Evolutionary conservation across 2,329 filamentous ascomycete species (phyloP), one percentile per base, ranked within the genome.

Genomic region (Paramyrothecium roridum): DNA sequence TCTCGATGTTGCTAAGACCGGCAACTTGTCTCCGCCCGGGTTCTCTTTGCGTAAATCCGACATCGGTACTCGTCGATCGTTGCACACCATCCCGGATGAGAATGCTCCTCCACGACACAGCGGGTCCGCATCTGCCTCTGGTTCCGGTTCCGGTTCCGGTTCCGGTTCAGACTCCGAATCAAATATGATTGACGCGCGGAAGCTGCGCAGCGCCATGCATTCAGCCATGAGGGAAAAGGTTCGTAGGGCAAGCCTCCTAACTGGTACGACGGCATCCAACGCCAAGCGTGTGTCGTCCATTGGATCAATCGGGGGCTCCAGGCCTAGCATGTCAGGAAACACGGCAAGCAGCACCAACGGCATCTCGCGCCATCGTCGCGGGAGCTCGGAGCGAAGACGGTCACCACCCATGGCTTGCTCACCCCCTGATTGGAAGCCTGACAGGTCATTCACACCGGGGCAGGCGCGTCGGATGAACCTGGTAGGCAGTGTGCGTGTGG

Each of bases 391-490:
- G 66, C 73, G 79, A 50, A 74, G 79, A 37, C 73, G 76, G 52
- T 82, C 79, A 57, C 81, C 81, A 13, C 81, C 82, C 16, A 76
- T 84, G 61, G 67, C 73, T 34, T 84, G 80, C 67, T 80, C 80
- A 37, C 77, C 81, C 2, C 70, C 74, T 2, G 75, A 80, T 21
- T 62, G 61, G 54, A 71, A 66, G 52, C 57, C 65, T 17, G 69
- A 74, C 22, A 69, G 72, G 56, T 66, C 70, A 3, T 73, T 85
- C 58, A 84, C 81, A 12, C 71, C 78, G 2, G 81, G 80, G 2
- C 82, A 85, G 63, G 82, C 81, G 21, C 70, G 82, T 52, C 75
- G 82, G 48, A 84, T 85, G 81, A 80, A 83, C 60, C 67, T 84
- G 55, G 75, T 77, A 37, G 74, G 74, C 16, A 76, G 72, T 57